Base-by-base conservation (phyloP, 768 basidiomycete genomes). In the Leccinum longicurvipes region DNA sequence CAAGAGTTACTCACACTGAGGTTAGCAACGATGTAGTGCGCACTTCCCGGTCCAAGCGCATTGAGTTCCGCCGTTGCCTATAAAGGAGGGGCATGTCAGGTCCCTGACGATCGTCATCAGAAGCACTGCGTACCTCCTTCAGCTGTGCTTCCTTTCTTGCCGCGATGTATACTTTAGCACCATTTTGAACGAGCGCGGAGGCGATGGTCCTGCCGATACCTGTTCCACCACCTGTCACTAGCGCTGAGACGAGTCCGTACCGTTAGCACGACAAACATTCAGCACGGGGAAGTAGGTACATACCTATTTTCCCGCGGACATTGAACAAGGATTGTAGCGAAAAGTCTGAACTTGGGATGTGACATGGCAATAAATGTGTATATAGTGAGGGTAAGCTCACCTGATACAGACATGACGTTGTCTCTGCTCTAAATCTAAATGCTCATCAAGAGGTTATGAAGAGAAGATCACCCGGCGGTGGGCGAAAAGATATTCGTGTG, bases 121-220 rank as follows among this genome's bases (percentile, higher is more conserved):
- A 24, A 9, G 39, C 2, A 19, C 11, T 24, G 49, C 78, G 50
- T 54, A 87, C 89, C 78, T 88, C 82, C 73, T 87, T 83, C 55
- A 95, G 77, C 63, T 87, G 86, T 19, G 76, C 68, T 73, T 91
- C 89, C 67, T 92, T 93, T 53, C 93, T 79, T 11, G 90, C 86
- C 14, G 93, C 91, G 61, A 95, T 93, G 73, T 94, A 93, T 41
- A 96, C 93, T 62, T 84, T 87, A 31, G 87, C 90, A 12, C 93
- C 93, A 63, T 94, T 93, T 72, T 86, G 82, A 1, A 87, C 89
- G 62, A 91, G 86, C 1, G 89, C 86, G 0, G 83, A 75, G 23
- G 93, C 91, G 63, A 94, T 92, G 82, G 91, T 87, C 64, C 82
- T 85, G 8, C 92, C 92, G 45, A 95, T 82, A 1, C 92, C 92